These are phyloP conservation scores for Schoenoplectus triqueter DNA, from an alignment of 202 grass and related monocot species.

Conservation along the genomic window DNA sequence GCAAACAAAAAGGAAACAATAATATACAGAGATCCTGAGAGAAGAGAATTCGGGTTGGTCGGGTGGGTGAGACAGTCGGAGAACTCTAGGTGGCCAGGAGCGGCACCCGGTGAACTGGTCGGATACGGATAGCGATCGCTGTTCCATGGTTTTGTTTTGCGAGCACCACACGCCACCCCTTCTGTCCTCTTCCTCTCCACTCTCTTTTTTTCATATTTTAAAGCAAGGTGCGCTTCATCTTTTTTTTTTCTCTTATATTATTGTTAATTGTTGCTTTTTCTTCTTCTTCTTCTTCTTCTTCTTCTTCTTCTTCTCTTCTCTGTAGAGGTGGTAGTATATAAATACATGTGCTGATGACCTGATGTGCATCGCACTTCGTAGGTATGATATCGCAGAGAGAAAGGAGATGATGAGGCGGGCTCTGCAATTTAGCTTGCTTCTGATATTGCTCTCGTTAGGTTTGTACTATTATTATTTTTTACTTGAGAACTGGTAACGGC, in stretches of 20 bases:
- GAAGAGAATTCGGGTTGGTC: background rate
- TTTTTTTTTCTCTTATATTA: background rate
- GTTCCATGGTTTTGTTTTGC: conserved; percentile 21
- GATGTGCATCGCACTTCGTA: background rate
- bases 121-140: background rate
- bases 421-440: background rate
- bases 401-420: conserved; percentile 1
- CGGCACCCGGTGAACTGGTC: conserved; percentile 22
- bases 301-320: background rate
- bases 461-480: background rate
- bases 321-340: background rate
- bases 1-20: background rate
- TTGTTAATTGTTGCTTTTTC: background rate
- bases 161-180: background rate
- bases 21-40: background rate
- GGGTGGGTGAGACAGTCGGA: background rate
- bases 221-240: conserved; percentile 2
- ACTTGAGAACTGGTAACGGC: conserved; percentile 1
- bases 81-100: conserved; percentile 11
- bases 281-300: background rate
- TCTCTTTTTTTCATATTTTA: background rate
- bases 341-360: background rate
- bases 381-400: conserved; percentile 32
- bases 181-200: background rate
- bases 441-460: conserved; percentile 33